These are phyloP conservation scores for Mortierella sp. DNA, from an alignment of 371 early-diverging fungal genomes.

Conservation along the genomic window DNA sequence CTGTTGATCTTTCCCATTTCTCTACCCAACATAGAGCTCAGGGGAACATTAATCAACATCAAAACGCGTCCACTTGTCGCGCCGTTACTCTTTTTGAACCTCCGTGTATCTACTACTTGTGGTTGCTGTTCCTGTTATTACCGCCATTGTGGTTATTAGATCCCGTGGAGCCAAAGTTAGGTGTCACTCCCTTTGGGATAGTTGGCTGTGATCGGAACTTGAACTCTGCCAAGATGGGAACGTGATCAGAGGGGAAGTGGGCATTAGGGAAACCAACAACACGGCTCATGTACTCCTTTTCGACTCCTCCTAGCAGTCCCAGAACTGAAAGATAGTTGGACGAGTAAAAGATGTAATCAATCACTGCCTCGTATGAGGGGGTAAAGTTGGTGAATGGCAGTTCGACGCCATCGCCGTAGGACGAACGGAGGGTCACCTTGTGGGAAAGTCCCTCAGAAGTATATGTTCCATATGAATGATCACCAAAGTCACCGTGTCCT, in stretches of 20 bases:
- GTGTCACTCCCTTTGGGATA: conserved; percentile 21
- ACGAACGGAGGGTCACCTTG: conserved; percentile 82
- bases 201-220: conserved; percentile 36
- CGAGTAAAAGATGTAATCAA: conserved; percentile 98
- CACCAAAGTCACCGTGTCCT: conserved; percentile 88
- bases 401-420: conserved; percentile 81
- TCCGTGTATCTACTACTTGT: not conserved
- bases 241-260: conserved; percentile 94
- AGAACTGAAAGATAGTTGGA: conserved; percentile 80
- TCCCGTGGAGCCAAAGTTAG: conserved; percentile 51
- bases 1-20: not conserved
- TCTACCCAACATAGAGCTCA: conserved; percentile 8
- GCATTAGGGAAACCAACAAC: conserved; percentile 96
- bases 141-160: conserved; percentile 8
- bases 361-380: conserved; percentile 90
- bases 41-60: not conserved
- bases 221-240: conserved; percentile 55
- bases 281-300: conserved; percentile 80
- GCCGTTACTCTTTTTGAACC: not conserved
- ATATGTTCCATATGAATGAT: conserved; percentile 88
- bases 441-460: conserved; percentile 89
- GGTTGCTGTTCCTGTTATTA: conserved; percentile 8
- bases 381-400: conserved; percentile 97
- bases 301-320: conserved; percentile 89
- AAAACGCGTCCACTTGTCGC: not conserved